Percentiles rank a stretch among this genome's conserved stretches.
Conservation (phyloP, 495 filamentous ascomycete species). For the Xylaria cubensis region DNA sequence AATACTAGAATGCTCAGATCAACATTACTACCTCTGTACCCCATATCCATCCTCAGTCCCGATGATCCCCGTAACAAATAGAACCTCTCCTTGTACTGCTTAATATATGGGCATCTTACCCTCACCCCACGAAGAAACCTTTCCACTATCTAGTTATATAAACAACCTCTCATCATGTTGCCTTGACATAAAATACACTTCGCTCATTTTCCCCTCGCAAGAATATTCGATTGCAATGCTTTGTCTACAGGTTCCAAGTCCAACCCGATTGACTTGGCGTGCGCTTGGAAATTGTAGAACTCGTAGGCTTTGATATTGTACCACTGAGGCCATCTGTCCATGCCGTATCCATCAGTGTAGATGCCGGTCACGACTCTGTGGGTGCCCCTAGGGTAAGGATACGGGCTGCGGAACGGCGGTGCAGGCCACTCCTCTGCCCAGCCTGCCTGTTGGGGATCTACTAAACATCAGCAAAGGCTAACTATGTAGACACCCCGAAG, state of each 20-base stretch:
- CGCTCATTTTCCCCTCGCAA: background rate
- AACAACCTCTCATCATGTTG: background rate
- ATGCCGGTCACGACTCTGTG: background rate
- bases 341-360: background rate
- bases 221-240: too few relatives aligned
- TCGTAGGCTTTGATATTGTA: slow-evolving; percentile 8
- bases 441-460: background rate
- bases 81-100: background rate
- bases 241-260: background rate
- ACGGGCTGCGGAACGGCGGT: background rate
- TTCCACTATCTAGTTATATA: background rate
- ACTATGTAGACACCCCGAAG: background rate
- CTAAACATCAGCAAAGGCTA: background rate
- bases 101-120: background rate
- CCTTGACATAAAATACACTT: background rate
- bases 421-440: background rate
- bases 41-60: background rate
- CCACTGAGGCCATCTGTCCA: background rate
- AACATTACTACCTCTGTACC: background rate
- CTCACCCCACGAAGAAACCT: too few relatives aligned
- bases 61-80: too few relatives aligned
- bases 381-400: background rate
- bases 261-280: background rate
- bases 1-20: background rate
- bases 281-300: background rate